Evolutionary conservation across 768 basidiomycete genomes (phyloP), one percentile per base, ranked within the genome.

Genomic region (Suillus weaverae): DNA sequence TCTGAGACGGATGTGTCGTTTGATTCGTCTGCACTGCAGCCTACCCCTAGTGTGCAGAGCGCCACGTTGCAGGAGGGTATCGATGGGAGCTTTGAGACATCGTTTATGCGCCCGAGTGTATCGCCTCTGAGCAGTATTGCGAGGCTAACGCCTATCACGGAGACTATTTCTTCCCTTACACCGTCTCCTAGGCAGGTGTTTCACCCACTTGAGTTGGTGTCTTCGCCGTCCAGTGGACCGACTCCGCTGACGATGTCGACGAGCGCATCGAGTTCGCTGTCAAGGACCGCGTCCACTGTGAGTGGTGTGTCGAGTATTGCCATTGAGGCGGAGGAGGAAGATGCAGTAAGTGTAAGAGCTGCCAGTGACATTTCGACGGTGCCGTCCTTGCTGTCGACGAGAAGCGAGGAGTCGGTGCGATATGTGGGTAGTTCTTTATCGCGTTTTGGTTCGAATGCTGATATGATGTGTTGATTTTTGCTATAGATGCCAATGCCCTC

Each of bases 71-170:
- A 83, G 1, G 91, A 94, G 51, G 84, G 81, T 5, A 72, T 70
- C 10, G 92, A 93, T 67, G 77, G 70, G 0, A 92, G 90, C 0
- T 89, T 87, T 64, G 92, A 93, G 64, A 91, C 91, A 0, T 92
- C 91, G 0, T 81, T 89, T 72, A 78, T 92, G 71, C 80, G 89
- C 35, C 89, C 91, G 0, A 90, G 84, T 65, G 84, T 73, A 46
- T 73, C 79, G 2, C 74, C 79, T 2, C 63, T 75, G 4, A 74
- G 70, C 4, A 77, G 74, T n/a, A 60, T 75, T 0, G 71, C 71
- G 44, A 72, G 74, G 60, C 69, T 79, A 33, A 76, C 79, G 10
- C 78, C 74, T 7, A 66, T 79, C 41, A 73, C 79, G 13, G 79
- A 78, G 20, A 71, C 76, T 1, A 69, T 76, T 16, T 76, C 72